These are phyloP conservation scores for Hippophae gyantsensis DNA, from an alignment of 306 rosid genomes.

Conservation along the genomic window DNA sequence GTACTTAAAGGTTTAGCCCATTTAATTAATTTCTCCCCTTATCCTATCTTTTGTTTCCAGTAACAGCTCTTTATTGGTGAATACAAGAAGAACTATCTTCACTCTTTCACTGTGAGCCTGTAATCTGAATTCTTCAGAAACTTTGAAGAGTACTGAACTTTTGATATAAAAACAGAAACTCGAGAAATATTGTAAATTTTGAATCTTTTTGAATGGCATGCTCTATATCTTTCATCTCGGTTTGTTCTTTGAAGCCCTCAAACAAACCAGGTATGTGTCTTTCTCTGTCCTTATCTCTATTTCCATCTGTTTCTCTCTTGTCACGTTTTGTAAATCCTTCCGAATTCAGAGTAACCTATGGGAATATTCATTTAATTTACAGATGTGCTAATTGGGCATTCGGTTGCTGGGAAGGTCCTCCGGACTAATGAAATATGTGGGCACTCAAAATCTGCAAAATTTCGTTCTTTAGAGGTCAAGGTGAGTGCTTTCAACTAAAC, in stretches of 20 bases:
- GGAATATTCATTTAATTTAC: background rate
- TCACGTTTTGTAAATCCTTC: no score
- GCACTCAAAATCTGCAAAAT: constrained; percentile 43
- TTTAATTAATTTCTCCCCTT: constrained; percentile 9
- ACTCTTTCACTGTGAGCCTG: constrained; percentile 2
- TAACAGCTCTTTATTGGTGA: background rate
- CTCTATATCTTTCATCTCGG: constrained; percentile 36
- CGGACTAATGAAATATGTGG: constrained; percentile 37
- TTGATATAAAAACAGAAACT: background rate
- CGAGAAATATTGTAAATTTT: background rate
- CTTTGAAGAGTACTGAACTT: background rate
- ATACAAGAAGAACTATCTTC: constrained; percentile 4
- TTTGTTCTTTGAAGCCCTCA: constrained; percentile 55
- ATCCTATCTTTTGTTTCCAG: constrained; percentile 24
- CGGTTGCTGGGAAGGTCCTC: constrained; percentile 41
- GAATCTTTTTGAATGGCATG: constrained; percentile 45
- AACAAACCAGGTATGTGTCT: constrained; percentile 49
- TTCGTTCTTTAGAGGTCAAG: constrained; percentile 66
- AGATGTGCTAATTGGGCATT: constrained; percentile 41
- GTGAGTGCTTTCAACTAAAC: constrained; percentile 29
- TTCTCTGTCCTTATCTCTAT: constrained; percentile 4
- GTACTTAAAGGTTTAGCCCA: no score
- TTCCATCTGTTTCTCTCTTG: background rate
- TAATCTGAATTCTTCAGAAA: constrained; percentile 8
- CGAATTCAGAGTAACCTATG: background rate